Conservation (phyloP, 2,329 filamentous ascomycete genomes). For the Hortaea sp. region DNA sequence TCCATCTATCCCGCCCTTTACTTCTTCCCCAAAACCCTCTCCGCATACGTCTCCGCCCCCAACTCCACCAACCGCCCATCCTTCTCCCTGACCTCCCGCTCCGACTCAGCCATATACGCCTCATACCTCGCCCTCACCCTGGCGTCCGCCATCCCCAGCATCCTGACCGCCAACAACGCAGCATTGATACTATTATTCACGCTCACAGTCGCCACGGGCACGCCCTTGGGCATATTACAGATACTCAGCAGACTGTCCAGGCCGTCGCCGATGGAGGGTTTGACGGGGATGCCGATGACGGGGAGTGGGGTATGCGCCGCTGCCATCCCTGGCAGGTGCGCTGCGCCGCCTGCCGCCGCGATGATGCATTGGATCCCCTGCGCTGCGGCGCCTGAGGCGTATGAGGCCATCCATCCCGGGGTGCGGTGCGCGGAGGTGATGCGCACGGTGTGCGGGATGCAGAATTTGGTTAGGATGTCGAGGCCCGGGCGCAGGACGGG, state of each 20-base stretch:
- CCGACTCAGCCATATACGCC: constrained; percentile 53
- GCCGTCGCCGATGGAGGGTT: constrained; percentile 40
- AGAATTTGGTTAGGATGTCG: constrained; percentile 56
- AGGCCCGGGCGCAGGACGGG: constrained; percentile 56
- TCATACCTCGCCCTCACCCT: constrained; percentile 49
- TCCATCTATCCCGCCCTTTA: constrained; percentile 1
- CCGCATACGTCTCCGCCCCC: constrained; percentile 30
- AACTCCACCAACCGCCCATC: constrained; percentile 46
- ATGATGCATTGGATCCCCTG: constrained; percentile 37
- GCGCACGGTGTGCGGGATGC: constrained; percentile 60
- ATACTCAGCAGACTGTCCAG: constrained; percentile 42
- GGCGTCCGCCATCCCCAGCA: constrained; percentile 35
- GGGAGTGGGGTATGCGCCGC: constrained; percentile 40
- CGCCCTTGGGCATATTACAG: constrained; percentile 42
- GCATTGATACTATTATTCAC: constrained; percentile 40
- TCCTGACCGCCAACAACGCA: constrained; percentile 36
- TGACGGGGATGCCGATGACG: constrained; percentile 42
- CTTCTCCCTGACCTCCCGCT: constrained; percentile 54
- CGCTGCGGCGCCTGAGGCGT: constrained; percentile 33
- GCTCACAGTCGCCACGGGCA: constrained; percentile 31
- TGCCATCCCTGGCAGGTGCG: constrained; percentile 43
- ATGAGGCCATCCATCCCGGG: constrained; percentile 37
- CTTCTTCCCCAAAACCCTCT: constrained; percentile 19
- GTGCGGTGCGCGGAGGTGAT: constrained; percentile 64
- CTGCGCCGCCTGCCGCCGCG: constrained; percentile 39